Evolutionary conservation across 495 filamentous ascomycete species (phyloP).

Genomic region (Wilcoxina mikolae): DNA sequence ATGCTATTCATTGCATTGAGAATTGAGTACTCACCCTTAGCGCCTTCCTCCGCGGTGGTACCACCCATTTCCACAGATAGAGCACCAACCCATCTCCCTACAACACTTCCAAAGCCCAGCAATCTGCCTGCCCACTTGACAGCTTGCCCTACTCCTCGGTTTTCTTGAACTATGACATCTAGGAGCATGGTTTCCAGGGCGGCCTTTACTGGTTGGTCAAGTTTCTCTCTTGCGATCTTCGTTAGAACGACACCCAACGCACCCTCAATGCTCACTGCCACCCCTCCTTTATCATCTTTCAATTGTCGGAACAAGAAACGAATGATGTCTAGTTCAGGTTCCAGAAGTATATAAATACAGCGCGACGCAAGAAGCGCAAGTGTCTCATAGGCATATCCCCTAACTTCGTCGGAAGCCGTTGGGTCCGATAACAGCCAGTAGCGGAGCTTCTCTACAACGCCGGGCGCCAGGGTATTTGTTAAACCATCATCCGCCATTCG

Average conservation of each 20-base stretch:
- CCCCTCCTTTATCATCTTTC: constrained; percentile 58
- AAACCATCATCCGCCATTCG: constrained; percentile 49
- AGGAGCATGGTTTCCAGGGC: constrained; percentile 42
- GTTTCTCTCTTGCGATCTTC: constrained; percentile 31
- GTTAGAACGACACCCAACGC: constrained; percentile 65
- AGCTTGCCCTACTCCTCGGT: constrained; percentile 60
- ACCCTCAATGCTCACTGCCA: constrained; percentile 78
- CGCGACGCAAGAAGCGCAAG: constrained; percentile 64
- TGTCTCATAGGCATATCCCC: constrained; percentile 66
- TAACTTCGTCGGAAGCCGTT: constrained; percentile 32
- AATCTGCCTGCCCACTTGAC: constrained; percentile 85
- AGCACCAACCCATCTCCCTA: constrained; percentile 76
- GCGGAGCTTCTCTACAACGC: constrained; percentile 53
- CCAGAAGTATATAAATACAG: constrained; percentile 35
- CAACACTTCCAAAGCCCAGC: constrained; percentile 59
- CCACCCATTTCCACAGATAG: constrained; percentile 59
- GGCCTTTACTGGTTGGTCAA: constrained; percentile 26
- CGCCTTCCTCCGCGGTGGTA: constrained; percentile 79
- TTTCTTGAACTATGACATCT: constrained; percentile 45
- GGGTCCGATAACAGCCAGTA: constrained; percentile 44
- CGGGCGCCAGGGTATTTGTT: constrained; percentile 48
- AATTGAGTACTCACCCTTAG: constrained; percentile 42
- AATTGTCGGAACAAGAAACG: constrained; percentile 54
- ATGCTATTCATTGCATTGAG: background rate
- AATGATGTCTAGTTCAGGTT: constrained; percentile 41